These are phyloP conservation scores for Fusarium globosum DNA, from an alignment of 2,329 filamentous ascomycete species.

Conservation along the genomic window DNA sequence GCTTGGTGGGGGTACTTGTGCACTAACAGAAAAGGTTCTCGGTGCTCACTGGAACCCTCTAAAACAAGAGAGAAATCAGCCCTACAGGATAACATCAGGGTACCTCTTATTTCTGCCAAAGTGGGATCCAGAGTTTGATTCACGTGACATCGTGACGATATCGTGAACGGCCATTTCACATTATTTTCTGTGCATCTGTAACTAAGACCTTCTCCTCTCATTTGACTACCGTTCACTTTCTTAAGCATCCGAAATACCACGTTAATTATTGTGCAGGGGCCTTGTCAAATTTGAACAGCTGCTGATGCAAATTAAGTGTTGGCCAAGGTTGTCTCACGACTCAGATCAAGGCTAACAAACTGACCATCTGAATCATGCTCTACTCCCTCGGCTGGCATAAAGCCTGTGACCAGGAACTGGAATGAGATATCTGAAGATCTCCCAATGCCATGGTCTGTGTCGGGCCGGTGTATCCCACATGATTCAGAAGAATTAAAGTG, in stretches of 20 bases:
- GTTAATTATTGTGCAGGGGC: too few species aligned
- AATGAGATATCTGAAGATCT: not conserved
- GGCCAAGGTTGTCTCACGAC: too few species aligned
- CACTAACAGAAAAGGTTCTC: slow-evolving; percentile 14
- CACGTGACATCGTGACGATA: slow-evolving; percentile 25
- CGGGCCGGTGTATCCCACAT: not conserved
- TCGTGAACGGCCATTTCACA: not conserved
- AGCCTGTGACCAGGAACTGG: not conserved
- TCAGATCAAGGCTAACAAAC: not conserved
- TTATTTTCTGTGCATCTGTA: not conserved
- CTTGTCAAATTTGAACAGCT: too few species aligned
- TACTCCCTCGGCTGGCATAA: not conserved
- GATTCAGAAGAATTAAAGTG: not conserved
- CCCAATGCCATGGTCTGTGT: not conserved
- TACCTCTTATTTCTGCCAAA: not conserved
- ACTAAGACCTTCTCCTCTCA: not conserved
- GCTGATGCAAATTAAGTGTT: not conserved
- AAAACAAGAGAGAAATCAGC: not conserved
- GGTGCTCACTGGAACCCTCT: not conserved
- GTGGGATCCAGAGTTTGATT: not conserved
- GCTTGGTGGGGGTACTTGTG: slow-evolving; percentile 20
- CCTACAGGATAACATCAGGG: not conserved
- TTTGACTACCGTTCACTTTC: fast-evolving
- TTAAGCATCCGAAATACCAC: fast-evolving
- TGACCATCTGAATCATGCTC: not conserved